Evolutionary conservation across 331 rosid species (phyloP).

Genomic region (Ulmus americana): DNA sequence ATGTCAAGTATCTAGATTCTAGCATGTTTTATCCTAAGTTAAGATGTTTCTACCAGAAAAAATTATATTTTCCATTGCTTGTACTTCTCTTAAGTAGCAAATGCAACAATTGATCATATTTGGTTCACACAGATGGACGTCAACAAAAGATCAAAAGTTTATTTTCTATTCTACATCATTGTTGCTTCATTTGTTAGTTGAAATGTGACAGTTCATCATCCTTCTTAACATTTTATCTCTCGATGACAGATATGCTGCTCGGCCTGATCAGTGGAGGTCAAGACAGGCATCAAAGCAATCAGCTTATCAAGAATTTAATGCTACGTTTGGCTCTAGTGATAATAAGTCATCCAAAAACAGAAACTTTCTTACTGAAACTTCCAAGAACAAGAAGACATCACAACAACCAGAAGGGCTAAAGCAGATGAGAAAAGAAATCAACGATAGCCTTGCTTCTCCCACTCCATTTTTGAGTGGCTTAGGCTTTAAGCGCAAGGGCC

Average conservation of each 20-base stretch:
- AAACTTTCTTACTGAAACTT: constrained; percentile 44
- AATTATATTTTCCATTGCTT: constrained; percentile 1
- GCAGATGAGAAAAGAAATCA: constrained; percentile 57
- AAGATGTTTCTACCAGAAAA: neutral
- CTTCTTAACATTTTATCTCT: neutral
- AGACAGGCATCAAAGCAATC: constrained; percentile 73
- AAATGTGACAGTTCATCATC: constrained; percentile 5
- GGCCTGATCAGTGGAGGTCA: constrained; percentile 88
- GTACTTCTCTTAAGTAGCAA: neutral
- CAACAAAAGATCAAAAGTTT: neutral
- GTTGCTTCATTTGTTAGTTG: constrained; percentile 19
- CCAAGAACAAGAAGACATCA: constrained; percentile 18
- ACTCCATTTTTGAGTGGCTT: constrained; percentile 57
- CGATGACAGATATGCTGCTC: constrained; percentile 53
- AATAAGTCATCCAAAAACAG: constrained; percentile 34
- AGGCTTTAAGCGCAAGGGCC: constrained; percentile 39
- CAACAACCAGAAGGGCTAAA: constrained; percentile 42
- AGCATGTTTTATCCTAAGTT: neutral
- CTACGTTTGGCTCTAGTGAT: constrained; percentile 59
- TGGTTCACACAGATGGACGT: neutral
- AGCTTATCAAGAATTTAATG: constrained; percentile 53
- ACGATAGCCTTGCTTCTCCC: constrained; percentile 43
- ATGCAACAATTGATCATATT: neutral
- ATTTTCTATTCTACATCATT: constrained; percentile 1
- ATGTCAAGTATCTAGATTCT: constrained; percentile 19